phyloP scores from a whole-genome alignment of 306 rosid genomes.

The Prosopis cineraria region DNA sequence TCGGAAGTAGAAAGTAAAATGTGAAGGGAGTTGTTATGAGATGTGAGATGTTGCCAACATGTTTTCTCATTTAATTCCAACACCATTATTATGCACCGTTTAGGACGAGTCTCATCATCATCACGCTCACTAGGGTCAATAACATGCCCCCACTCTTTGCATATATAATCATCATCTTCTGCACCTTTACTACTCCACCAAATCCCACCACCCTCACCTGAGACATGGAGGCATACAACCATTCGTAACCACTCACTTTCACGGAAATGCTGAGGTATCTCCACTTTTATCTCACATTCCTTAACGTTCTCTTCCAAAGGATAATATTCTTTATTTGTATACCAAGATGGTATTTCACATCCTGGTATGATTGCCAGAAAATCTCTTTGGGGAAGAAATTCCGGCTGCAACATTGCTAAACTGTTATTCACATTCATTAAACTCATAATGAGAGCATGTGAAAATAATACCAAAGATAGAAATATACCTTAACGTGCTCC shows the following conservation, averaged over 20 bases:
- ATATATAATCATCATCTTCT: too few species aligned
- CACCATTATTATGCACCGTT: too few species aligned
- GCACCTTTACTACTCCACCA: neutral
- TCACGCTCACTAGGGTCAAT: too few species aligned
- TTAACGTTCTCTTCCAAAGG: accelerated
- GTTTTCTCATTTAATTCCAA: too few species aligned
- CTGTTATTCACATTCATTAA: neutral
- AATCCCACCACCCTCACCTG: accelerated
- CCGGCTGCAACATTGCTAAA: neutral
- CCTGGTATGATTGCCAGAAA: neutral
- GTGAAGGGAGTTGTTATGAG: too few species aligned
- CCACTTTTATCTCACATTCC: neutral
- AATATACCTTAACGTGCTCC: neutral
- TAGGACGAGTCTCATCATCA: too few species aligned
- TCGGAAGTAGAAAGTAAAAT: too few species aligned
- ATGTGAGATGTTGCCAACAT: too few species aligned
- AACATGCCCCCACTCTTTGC: too few species aligned
- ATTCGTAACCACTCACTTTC: neutral
- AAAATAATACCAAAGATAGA: neutral
- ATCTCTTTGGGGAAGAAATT: neutral
- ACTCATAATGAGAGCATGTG: neutral
- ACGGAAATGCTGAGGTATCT: neutral
- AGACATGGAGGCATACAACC: neutral
- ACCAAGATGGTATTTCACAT: neutral
- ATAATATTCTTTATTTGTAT: neutral